A percentile compares a stretch with the other conserved stretches of the same genome.
Evolutionary conservation across 2,329 filamentous ascomycete genomes (phyloP).

Genomic region (Dactylellina drechsleri): DNA sequence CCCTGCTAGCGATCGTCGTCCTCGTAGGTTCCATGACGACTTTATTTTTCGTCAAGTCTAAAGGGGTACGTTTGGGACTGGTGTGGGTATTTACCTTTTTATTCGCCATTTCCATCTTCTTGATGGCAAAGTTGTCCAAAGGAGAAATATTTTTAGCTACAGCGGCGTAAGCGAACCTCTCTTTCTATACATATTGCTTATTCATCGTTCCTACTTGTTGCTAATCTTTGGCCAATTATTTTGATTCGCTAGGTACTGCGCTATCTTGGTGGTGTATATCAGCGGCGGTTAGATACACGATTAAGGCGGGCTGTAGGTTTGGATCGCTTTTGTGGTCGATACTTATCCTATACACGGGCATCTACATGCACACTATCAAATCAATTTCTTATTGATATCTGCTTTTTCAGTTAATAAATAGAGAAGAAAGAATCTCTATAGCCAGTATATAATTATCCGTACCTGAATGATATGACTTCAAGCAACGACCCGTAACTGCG

Average conservation of each 20-base stretch:
- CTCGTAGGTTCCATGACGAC: conserved; percentile 56
- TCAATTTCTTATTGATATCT: neutral
- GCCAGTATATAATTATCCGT: neutral
- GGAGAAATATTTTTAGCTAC: conserved; percentile 59
- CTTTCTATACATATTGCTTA: neutral
- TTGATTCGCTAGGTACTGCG: conserved; percentile 29
- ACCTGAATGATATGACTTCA: too few relatives aligned
- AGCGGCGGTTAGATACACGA: conserved; percentile 33
- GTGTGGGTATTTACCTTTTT: conserved; percentile 59
- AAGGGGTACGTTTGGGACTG: conserved; percentile 55
- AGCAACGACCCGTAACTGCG: too few relatives aligned
- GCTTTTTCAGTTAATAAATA: neutral
- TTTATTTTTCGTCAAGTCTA: conserved; percentile 54
- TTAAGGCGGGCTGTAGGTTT: too few relatives aligned
- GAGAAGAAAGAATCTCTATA: neutral
- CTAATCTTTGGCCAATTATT: too few relatives aligned
- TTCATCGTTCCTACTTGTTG: too few relatives aligned
- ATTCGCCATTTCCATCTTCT: conserved; percentile 58
- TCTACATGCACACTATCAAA: neutral
- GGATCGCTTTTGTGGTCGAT: neutral
- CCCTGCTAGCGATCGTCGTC: conserved; percentile 54
- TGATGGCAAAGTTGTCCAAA: conserved; percentile 58
- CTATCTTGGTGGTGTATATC: conserved; percentile 51
- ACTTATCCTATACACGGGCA: too few relatives aligned
- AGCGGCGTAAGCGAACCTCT: conserved; percentile 58